Percentiles rank a stretch among this genome's conserved stretches.
Conservation (phyloP, 2,329 filamentous ascomycete genomes). For the Aspergillus thermomutatus region DNA sequence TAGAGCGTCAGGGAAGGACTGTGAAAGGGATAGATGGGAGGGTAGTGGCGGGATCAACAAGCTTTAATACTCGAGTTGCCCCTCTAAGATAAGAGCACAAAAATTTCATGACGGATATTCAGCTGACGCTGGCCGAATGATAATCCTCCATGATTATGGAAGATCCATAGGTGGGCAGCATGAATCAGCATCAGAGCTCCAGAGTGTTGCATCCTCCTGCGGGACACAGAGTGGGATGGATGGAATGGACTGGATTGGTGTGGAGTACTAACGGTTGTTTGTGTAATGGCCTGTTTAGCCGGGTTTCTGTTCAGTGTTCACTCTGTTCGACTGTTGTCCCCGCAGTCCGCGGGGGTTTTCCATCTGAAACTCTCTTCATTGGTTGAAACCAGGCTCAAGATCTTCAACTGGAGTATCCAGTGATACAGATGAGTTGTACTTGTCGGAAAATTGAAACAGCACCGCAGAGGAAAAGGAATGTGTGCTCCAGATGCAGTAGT, state of each 20-base stretch:
- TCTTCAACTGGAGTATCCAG: neutral
- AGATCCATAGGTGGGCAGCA: neutral
- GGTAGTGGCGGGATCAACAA: slow-evolving; percentile 13
- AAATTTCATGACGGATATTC: slow-evolving; percentile 2
- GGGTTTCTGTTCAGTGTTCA: neutral
- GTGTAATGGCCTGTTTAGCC: neutral
- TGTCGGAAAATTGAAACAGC: neutral
- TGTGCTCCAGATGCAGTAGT: neutral
- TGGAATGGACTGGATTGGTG: neutral
- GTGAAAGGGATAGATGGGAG: slow-evolving; percentile 8
- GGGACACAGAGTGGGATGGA: slow-evolving; percentile 1
- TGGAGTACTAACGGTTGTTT: neutral
- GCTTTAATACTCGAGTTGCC: slow-evolving; percentile 17
- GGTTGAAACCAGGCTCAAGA: neutral
- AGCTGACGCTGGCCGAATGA: neutral
- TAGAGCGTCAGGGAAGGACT: slow-evolving; percentile 4
- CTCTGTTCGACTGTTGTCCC: too few relatives aligned
- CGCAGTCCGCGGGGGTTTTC: neutral
- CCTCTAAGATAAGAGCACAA: slow-evolving; percentile 11
- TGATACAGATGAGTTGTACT: too few relatives aligned
- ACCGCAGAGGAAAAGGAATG: neutral
- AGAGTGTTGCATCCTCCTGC: slow-evolving; percentile 4
- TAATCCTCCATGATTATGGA: neutral
- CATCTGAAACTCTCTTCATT: neutral
- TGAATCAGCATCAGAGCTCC: neutral